These are phyloP conservation scores for Schizonepeta tenuifolia DNA, from an alignment of 257 asterid genomes.

Conservation along the genomic window DNA sequence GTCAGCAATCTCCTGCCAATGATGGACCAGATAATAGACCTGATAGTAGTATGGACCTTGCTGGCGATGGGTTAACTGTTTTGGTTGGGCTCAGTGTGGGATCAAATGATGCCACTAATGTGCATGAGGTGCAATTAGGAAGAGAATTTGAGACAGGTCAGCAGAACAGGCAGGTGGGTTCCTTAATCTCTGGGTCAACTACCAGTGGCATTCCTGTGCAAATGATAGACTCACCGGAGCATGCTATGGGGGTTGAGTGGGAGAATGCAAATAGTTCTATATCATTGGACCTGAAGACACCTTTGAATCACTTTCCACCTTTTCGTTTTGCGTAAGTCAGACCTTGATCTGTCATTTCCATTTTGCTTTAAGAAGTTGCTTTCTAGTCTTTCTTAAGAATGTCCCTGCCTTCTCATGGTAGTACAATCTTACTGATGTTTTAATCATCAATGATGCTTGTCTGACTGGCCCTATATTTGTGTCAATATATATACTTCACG, in stretches of 20 bases:
- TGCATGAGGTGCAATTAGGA: constrained; percentile 62
- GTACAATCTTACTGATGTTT: constrained; percentile 18
- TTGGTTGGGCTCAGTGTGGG: constrained; percentile 96
- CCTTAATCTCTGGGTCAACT: constrained; percentile 59
- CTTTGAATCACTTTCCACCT: constrained; percentile 93
- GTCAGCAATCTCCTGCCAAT: constrained; percentile 72
- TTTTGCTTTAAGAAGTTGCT: constrained; percentile 1
- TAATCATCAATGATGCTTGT: constrained; percentile 14
- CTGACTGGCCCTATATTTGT: constrained; percentile 9
- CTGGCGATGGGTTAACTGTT: constrained; percentile 95
- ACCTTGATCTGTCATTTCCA: constrained; percentile 31
- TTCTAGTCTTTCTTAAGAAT: neutral
- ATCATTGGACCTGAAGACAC: constrained; percentile 90
- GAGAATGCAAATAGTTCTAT: constrained; percentile 67
- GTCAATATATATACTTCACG: neutral
- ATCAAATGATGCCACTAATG: constrained; percentile 52
- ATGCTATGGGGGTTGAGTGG: constrained; percentile 72
- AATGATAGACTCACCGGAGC: constrained; percentile 69
- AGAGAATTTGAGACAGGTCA: constrained; percentile 58
- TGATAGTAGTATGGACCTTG: constrained; percentile 70
- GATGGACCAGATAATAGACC: constrained; percentile 79
- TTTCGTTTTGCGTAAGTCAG: constrained; percentile 91
- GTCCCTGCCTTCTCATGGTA: constrained; percentile 7
- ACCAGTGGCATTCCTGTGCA: constrained; percentile 59
- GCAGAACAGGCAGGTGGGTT: constrained; percentile 50